Conservation (phyloP, 208 protist species). For the Phytomonas sp. region DNA sequence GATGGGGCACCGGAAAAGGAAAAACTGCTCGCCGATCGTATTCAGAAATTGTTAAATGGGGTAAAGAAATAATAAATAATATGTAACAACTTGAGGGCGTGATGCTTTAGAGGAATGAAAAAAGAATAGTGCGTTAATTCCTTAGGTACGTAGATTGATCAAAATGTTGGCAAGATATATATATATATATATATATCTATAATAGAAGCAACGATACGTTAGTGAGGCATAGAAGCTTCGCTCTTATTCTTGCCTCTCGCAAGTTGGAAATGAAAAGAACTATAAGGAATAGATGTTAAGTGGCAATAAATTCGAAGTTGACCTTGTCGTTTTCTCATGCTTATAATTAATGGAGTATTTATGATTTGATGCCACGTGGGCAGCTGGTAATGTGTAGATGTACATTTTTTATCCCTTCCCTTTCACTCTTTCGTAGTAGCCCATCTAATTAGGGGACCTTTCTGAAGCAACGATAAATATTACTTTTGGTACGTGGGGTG, state of each 20-base stretch:
- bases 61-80: constrained; percentile 39
- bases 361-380: not conserved
- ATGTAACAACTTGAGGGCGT: too few species aligned
- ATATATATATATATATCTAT: not conserved
- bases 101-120: too few species aligned
- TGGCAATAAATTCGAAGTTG: not conserved
- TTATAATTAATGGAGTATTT: not conserved
- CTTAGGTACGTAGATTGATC: too few species aligned
- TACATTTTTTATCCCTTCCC: not conserved
- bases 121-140: too few species aligned
- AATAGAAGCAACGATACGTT: not conserved
- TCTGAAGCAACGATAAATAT: not conserved
- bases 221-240: not conserved
- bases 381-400: not conserved
- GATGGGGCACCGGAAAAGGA: constrained; percentile 47
- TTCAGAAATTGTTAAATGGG: constrained; percentile 46
- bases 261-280: not conserved
- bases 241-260: not conserved
- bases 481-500: not conserved
- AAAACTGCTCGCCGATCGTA: constrained; percentile 39
- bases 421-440: not conserved
- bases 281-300: not conserved
- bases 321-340: not conserved
- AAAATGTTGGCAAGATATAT: not conserved
- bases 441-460: not conserved